These are phyloP conservation scores for Euphorbia peplus DNA, from an alignment of 345 rosid genomes.

Conservation along the genomic window DNA sequence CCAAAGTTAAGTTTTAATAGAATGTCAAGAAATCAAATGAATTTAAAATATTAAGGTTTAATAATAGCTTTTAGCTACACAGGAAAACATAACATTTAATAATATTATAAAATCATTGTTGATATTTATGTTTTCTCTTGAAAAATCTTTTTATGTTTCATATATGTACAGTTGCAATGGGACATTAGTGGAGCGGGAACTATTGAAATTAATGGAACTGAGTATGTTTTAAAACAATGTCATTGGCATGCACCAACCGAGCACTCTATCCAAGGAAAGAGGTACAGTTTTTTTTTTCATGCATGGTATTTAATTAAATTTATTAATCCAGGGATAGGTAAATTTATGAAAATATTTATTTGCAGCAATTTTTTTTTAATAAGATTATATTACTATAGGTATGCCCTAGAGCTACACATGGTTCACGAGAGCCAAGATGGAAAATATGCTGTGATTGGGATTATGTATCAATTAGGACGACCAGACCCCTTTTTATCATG, in stretches of 20 bases:
- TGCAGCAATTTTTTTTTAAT: neutral
- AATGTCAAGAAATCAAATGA: no score
- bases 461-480: constrained; percentile 62
- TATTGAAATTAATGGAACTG: constrained; percentile 40
- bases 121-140: no score
- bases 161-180: constrained; percentile 43
- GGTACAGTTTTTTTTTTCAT: constrained; percentile 16
- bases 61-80: no score
- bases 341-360: no score
- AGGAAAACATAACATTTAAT: no score
- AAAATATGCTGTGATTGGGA: constrained; percentile 57
- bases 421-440: constrained; percentile 68
- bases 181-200: constrained; percentile 50
- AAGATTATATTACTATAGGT: constrained; percentile 26
- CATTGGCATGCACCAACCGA: constrained; percentile 76
- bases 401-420: constrained; percentile 67
- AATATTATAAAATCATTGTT: no score
- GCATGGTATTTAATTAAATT: neutral
- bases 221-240: constrained; percentile 38
- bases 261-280: constrained; percentile 46
- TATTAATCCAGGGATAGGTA: neutral
- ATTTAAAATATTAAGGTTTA: no score
- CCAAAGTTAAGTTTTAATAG: no score
- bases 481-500: constrained; percentile 59
- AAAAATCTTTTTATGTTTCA: neutral